Evolutionary conservation across 139 green algal species (phyloP).

Genomic region (Desmodesmus armatus): DNA sequence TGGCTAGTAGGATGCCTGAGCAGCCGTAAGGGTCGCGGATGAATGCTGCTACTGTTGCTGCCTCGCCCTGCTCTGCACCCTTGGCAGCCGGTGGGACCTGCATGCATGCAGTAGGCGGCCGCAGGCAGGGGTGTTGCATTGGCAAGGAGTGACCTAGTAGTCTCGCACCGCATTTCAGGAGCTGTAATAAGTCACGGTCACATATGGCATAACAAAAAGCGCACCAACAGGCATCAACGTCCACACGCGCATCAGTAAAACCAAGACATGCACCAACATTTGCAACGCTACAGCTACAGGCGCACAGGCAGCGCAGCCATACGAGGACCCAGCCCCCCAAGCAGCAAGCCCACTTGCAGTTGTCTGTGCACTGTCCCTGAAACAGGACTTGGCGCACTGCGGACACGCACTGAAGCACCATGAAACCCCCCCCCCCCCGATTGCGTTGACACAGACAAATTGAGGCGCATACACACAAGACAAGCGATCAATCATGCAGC

Average conservation of each 20-base stretch:
- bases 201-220: background rate
- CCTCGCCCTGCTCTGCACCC: slow-evolving; percentile 50
- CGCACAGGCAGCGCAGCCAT: too few species aligned
- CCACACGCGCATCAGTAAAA: too few species aligned
- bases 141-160: background rate
- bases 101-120: background rate
- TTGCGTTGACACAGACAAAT: too few species aligned
- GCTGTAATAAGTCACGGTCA: background rate
- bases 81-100: slow-evolving; percentile 10
- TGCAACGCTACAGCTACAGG: background rate
- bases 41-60: slow-evolving; percentile 67
- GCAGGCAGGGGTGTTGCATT: background rate
- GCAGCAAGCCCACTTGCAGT: too few species aligned
- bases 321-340: too few species aligned
- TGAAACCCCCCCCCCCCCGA: too few species aligned
- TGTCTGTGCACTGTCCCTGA: too few species aligned
- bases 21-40: slow-evolving; percentile 81
- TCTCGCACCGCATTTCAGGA: background rate
- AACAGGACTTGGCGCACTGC: too few species aligned
- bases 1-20: slow-evolving; percentile 65
- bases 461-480: too few species aligned
- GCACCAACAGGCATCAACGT: too few species aligned
- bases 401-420: too few species aligned
- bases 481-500: background rate
- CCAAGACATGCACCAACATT: background rate